These are phyloP conservation scores for Bipolaris oryzae DNA, from an alignment of 2,329 filamentous ascomycete genomes.

Conservation along the genomic window DNA sequence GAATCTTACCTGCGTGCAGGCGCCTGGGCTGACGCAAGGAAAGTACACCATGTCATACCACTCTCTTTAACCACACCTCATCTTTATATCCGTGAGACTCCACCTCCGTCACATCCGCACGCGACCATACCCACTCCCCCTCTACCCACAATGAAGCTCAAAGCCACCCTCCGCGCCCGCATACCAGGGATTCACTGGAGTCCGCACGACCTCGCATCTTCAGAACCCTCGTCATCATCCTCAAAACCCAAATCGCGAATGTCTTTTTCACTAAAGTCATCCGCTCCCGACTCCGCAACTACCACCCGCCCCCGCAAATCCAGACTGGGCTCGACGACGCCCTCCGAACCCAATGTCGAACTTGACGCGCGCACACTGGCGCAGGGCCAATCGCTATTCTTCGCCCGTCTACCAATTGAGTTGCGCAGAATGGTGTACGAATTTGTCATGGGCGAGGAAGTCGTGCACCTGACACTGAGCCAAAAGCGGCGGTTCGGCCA, in stretches of 20 bases:
- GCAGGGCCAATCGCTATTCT: slow-evolving; percentile 39
- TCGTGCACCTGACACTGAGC: slow-evolving; percentile 40
- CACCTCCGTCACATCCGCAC: background rate
- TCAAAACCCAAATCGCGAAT: slow-evolving; percentile 24
- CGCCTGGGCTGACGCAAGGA: background rate
- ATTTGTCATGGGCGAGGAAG: slow-evolving; percentile 36
- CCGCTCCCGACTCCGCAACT: slow-evolving; percentile 1
- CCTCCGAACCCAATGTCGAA: slow-evolving; percentile 24
- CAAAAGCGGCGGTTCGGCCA: slow-evolving; percentile 39
- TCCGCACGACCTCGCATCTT: slow-evolving; percentile 32
- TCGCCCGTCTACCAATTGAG: slow-evolving; percentile 41
- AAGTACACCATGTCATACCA: slow-evolving; percentile 1
- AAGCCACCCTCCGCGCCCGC: slow-evolving; percentile 8
- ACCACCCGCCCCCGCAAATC: slow-evolving; percentile 26
- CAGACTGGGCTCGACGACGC: slow-evolving; percentile 24
- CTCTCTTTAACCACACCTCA: background rate
- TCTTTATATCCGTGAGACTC: background rate
- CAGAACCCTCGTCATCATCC: slow-evolving; percentile 2
- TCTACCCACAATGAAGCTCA: slow-evolving; percentile 14
- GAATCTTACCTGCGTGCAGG: background rate
- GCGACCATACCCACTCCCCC: background rate
- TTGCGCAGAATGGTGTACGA: slow-evolving; percentile 41
- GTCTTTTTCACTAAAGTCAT: slow-evolving; percentile 17
- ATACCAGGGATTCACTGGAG: slow-evolving; percentile 37
- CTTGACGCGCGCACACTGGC: slow-evolving; percentile 35